Evolutionary conservation across 2,329 filamentous ascomycete genomes (phyloP), one percentile per base, ranked within the genome.

Genomic region (Periconia digitata): DNA sequence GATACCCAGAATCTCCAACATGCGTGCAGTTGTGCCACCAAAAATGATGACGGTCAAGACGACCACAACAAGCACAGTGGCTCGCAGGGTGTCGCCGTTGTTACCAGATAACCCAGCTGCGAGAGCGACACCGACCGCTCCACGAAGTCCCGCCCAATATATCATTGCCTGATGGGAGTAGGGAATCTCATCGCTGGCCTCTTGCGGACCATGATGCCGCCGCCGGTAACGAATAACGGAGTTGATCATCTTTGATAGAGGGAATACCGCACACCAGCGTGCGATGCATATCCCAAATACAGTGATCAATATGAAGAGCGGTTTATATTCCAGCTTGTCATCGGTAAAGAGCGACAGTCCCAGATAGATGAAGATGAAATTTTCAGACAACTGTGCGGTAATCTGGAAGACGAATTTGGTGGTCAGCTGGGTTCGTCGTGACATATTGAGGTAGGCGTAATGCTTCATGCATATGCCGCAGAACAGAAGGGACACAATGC

Each of bases 371-470:
- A 99, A 99, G 72, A 99, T 99, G 70, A 99, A 99, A 72, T 99
- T 99, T 74, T 99, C 94, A 0, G 92, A 96, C 39, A 99, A 76
- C 72, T 99, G 94, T 3, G 94, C 90, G 60, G 95, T 86, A 53
- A 96, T 86, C 70, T 95, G 90, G 76, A 99, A 99, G 48, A 96
- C 82, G 74, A 95, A 99, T 72, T 99, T 99, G 44, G 94, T 99
- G 15, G 94, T 96, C 54, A 99, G 85, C 70, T 99, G 94, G 1
- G 94, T 97, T 53, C 94, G 86, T 41, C 94, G 86, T 23, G 94
- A 99, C 94, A 99, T 99, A 77, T 99, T 99, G 80, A 97, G 96
- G 75, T 99, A 99, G 54, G 94, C 94, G 66, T 99, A 99, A 70
- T 99, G 94, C 74, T 99, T 99, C 55, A 99, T 79, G 10, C 94